Percentiles rank a stretch among this genome's conserved stretches.
These are phyloP conservation scores for Blastomyces gilchristii DNA, from an alignment of 2,329 filamentous ascomycete species.

Conservation along the genomic window DNA sequence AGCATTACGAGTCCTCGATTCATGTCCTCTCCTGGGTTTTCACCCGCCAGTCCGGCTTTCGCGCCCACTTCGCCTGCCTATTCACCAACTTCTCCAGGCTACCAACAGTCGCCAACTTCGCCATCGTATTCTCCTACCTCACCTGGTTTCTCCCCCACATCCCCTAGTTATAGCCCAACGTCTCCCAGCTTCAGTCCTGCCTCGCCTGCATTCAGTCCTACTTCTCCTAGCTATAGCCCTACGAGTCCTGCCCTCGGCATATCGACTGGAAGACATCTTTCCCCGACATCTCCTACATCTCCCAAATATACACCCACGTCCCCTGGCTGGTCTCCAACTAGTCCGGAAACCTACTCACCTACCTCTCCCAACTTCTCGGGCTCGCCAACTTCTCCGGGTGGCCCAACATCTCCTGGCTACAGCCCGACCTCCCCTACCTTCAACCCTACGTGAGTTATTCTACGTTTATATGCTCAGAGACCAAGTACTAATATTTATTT, in stretches of 20 bases:
- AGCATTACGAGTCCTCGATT: constrained; percentile 47
- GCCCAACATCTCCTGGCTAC: constrained; percentile 34
- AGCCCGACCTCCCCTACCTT: constrained; percentile 37
- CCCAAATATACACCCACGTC: constrained; percentile 49
- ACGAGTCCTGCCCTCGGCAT: constrained; percentile 42
- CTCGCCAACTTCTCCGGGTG: constrained; percentile 34
- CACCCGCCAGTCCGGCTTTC: constrained; percentile 45
- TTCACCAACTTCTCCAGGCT: constrained; percentile 34
- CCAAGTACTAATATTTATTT: background rate
- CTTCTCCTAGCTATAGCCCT: constrained; percentile 49
- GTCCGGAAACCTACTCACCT: constrained; percentile 41
- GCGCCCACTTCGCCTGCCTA: constrained; percentile 55
- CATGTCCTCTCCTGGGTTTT: constrained; percentile 45
- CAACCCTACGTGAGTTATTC: constrained; percentile 32
- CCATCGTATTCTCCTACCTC: constrained; percentile 46
- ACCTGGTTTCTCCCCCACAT: constrained; percentile 48
- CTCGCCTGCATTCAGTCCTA: constrained; percentile 45
- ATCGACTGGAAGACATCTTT: constrained; percentile 30
- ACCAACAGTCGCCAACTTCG: constrained; percentile 56
- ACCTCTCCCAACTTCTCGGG: constrained; percentile 40
- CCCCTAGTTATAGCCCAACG: constrained; percentile 51
- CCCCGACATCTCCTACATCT: constrained; percentile 40
- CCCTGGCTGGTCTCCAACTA: constrained; percentile 41
- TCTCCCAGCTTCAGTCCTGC: constrained; percentile 47
- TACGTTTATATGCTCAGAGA: background rate